Base-by-base conservation (phyloP, 768 basidiomycete species). In the Russula sp. region DNA sequence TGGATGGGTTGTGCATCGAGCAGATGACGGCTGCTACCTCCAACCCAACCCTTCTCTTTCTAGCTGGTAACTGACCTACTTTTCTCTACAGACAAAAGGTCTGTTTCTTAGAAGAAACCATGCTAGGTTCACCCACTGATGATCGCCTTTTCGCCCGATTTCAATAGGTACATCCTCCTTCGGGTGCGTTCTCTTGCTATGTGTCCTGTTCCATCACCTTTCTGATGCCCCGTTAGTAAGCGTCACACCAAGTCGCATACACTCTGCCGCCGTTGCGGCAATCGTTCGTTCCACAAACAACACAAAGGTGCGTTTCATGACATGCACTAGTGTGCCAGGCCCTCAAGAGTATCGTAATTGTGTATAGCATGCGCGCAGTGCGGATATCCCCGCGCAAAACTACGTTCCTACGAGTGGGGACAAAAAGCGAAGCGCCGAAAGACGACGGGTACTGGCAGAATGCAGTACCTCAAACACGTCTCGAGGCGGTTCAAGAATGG, bases 361-460 rank as follows among this genome's bases (percentile, higher is more conserved):
- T 14, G 38, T 20, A 42, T 73, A 97, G 94, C 87, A 65, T 98
- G 97, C 79, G 90, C 88, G 26, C 90, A 92, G 75, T 98, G 97
- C 76, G 97, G 96, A 63, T 98, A 94, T 80, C 97, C 97, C 51
- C 80, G 93, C 61, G 95, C 97, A 61, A 98, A 92, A 80, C 79
- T 96, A 72, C 87, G 96, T 73, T 94, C 92, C 72, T 98, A 87
- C 79, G 90, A 98, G 79, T 98, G 97, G 97, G 94, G 94, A 70
- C 84, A 87, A 76, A 99, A 99, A 85, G 97, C 97, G 60, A 98
- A 98, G 87, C 89, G 97, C 79, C 89, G 96, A 87, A 97, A 96
- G 88, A 98, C 96, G 54, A 98, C 97, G 64, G 97, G 97, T 65
- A 95, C 96, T 69, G 96, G 96, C 69, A 84, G 95, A 74, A 97